Evolutionary conservation across 306 rosid species (phyloP).

Genomic region (Rosa lucieae): DNA sequence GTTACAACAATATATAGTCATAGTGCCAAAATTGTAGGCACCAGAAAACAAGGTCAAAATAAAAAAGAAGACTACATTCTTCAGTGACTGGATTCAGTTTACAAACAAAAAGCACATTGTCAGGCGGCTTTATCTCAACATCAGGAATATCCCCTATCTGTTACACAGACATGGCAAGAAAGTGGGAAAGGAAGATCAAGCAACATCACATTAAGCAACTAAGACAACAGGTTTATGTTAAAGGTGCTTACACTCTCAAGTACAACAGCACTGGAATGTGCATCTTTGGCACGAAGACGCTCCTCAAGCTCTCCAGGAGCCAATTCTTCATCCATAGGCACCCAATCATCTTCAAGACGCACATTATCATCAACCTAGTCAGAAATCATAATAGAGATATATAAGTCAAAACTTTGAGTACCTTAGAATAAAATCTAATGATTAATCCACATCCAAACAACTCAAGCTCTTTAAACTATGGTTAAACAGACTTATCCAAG

Average conservation of each 20-base stretch:
- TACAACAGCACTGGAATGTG: constrained; percentile 91
- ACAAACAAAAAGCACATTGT: constrained; percentile 86
- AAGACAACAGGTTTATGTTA: constrained; percentile 3
- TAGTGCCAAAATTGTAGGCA: not conserved
- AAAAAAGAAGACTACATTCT: constrained; percentile 40
- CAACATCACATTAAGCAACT: not conserved
- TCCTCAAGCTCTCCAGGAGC: constrained; percentile 77
- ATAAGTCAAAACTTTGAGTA: constrained; percentile 19
- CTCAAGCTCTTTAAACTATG: not conserved
- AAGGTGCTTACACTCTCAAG: constrained; percentile 83
- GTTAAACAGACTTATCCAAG: not conserved
- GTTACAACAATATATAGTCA: not conserved
- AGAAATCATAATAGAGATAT: constrained; percentile 27
- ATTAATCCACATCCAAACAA: not conserved
- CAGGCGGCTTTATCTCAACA: constrained; percentile 96
- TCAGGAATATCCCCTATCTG: constrained; percentile 98
- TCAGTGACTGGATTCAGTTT: constrained; percentile 97
- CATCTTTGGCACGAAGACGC: constrained; percentile 77
- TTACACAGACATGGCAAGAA: constrained; percentile 19
- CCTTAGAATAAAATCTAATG: not conserved
- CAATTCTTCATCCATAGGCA: constrained; percentile 86
- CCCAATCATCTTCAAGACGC: constrained; percentile 98
- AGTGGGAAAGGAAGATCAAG: constrained; percentile 9
- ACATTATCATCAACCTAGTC: constrained; percentile 76
- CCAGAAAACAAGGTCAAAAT: not conserved